These are phyloP conservation scores for Entomophthora muscae DNA, from an alignment of 371 early-diverging fungal genomes.

Conservation along the genomic window DNA sequence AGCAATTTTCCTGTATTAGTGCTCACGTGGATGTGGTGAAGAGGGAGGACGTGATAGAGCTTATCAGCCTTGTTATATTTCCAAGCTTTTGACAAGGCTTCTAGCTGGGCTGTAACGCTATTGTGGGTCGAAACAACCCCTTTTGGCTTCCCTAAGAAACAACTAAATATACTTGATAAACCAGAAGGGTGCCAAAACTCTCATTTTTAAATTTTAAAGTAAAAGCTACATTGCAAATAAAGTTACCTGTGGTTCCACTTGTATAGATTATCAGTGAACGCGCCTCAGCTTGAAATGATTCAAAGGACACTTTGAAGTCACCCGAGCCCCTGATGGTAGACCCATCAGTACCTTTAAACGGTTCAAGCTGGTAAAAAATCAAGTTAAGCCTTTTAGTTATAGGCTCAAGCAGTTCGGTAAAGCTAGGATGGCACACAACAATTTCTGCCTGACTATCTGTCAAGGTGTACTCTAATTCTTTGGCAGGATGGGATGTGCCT, in stretches of 20 bases:
- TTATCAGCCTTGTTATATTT: constrained; percentile 38
- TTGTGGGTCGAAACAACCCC: constrained; percentile 57
- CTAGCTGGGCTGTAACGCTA: constrained; percentile 41
- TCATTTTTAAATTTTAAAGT: not conserved
- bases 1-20: not conserved
- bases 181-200: no score
- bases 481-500: constrained; percentile 39
- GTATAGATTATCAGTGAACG: constrained; percentile 67
- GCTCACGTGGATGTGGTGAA: constrained; percentile 69
- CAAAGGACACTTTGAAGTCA: not conserved
- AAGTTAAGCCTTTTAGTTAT: not conserved
- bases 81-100: constrained; percentile 55
- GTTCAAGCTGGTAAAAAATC: not conserved
- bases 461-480: constrained; percentile 44
- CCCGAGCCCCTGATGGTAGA: not conserved
- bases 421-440: constrained; percentile 21
- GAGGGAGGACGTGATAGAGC: constrained; percentile 57
- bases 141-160: constrained; percentile 44
- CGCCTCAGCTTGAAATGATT: constrained; percentile 10
- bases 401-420: constrained; percentile 15
- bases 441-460: constrained; percentile 29
- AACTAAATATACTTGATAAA: constrained; percentile 1
- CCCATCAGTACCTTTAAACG: not conserved
- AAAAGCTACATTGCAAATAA: no score
- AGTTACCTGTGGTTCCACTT: constrained; percentile 49